phyloP scores from a whole-genome alignment of 2,329 filamentous ascomycete genomes.

The Colletotrichum eremochloae region DNA sequence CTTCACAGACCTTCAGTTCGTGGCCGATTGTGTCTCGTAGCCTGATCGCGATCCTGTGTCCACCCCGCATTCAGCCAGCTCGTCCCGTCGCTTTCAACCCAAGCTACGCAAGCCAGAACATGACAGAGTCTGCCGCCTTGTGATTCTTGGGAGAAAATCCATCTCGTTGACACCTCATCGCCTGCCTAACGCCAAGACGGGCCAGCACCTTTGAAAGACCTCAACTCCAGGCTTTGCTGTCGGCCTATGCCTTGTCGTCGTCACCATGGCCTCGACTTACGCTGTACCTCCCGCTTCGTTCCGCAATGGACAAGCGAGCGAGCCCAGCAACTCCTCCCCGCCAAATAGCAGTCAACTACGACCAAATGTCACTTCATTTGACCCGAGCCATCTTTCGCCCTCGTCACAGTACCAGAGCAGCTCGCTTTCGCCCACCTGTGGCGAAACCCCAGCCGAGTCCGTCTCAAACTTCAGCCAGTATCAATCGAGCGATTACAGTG shows the following conservation, averaged over 20 bases:
- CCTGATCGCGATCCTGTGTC: not conserved
- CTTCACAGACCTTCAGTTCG: not conserved
- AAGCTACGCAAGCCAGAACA: slow-evolving; percentile 24
- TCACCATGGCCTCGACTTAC: slow-evolving; percentile 61
- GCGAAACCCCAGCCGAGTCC: slow-evolving; percentile 62
- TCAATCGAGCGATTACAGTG: slow-evolving; percentile 64
- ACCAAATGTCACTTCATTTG: slow-evolving; percentile 50
- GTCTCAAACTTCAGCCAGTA: slow-evolving; percentile 62
- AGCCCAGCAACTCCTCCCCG: slow-evolving; percentile 51
- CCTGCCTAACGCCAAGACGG: slow-evolving; percentile 9
- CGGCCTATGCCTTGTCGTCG: slow-evolving; percentile 39
- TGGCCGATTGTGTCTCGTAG: slow-evolving; percentile 1
- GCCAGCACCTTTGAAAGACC: slow-evolving; percentile 1
- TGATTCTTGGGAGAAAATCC: slow-evolving; percentile 16
- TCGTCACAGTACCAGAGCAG: slow-evolving; percentile 58
- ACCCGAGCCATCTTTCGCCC: slow-evolving; percentile 58
- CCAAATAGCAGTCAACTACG: slow-evolving; percentile 44
- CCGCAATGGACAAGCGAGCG: slow-evolving; percentile 52
- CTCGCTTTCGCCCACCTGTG: slow-evolving; percentile 55
- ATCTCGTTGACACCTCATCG: slow-evolving; percentile 17
- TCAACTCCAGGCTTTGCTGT: not conserved
- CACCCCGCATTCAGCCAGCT: slow-evolving; percentile 1
- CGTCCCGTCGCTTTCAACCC: slow-evolving; percentile 7
- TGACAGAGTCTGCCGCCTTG: slow-evolving; percentile 24
- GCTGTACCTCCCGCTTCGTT: slow-evolving; percentile 57